These are phyloP conservation scores for Erodium moschatum DNA, from an alignment of 441 rosid genomes.

Conservation along the genomic window DNA sequence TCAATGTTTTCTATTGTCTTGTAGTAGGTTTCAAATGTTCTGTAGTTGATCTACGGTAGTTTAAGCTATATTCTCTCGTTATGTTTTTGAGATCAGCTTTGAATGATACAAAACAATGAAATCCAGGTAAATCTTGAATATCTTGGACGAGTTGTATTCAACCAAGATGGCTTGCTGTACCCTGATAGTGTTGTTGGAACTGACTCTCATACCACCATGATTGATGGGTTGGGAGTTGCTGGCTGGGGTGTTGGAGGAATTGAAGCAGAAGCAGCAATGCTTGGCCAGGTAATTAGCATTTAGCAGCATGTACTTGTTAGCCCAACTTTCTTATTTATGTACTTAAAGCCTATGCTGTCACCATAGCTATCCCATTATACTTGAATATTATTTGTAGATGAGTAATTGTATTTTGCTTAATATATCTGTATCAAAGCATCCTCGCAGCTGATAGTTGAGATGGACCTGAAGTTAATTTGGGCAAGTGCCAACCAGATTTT, in stretches of 20 bases:
- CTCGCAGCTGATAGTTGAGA: not conserved
- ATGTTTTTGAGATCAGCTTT: constrained; percentile 11
- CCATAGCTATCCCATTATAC: not conserved
- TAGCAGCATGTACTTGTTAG: not conserved
- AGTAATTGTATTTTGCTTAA: not conserved
- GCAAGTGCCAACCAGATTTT: not conserved
- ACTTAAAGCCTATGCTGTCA: not conserved
- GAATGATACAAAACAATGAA: constrained; percentile 18
- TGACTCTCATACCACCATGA: constrained; percentile 99
- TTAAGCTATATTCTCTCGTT: not conserved
- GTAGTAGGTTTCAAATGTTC: not conserved
- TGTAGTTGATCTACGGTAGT: not conserved
- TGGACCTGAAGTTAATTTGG: not conserved
- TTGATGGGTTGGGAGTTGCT: constrained; percentile 97
- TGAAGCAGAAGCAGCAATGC: constrained; percentile 97
- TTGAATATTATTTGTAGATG: not conserved
- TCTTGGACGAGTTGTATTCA: constrained; percentile 93
- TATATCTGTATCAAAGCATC: not conserved
- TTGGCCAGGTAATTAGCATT: constrained; percentile 75
- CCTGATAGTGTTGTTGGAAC: constrained; percentile 99
- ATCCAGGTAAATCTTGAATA: constrained; percentile 94
- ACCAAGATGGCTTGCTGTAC: constrained; percentile 59
- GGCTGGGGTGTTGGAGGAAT: constrained; percentile 99
- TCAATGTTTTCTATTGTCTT: not conserved
- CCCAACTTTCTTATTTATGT: not conserved